Evolutionary conservation across 2,329 filamentous ascomycete species (phyloP), one percentile per base, ranked within the genome.

Genomic region (Beauveria sp.): DNA sequence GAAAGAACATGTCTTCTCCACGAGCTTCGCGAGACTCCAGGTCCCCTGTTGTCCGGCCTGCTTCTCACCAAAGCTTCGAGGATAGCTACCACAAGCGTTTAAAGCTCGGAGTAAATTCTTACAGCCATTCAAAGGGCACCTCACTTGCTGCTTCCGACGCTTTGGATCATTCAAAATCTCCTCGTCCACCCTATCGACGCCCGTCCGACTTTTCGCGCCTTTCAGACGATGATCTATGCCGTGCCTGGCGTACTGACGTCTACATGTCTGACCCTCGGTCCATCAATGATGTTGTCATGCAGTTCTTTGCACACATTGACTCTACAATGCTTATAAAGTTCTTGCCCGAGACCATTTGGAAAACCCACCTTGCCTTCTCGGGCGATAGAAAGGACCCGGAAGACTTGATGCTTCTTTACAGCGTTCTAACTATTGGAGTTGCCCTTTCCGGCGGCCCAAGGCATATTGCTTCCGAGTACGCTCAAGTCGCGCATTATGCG

Each of bases 401-500:
- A 69, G 77, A 79, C 66, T 69, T 73, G 71, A 80, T 76, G 75
- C 75, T 76, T 65, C 73, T 75, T 60, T 79, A 77, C 73, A 80
- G 73, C 65, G 73, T 75, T 56, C 70, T 77, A 53, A 74, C 75
- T 40, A 66, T 75, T 34, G 74, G 77, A 9, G 69, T 75, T 40
- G 68, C 70, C n/a, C 64, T 76, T 24, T 74, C 75, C n/a, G 73
- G 70, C 43, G 75, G 75, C 7, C 68, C 71, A 1, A 72, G 70
- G 59, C 65, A 70, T 24, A 73, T 74, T 44, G 75, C 75, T 7
- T 70, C 67, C 53, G 73, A 77, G 59, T 77, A 77, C 55, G 74
- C 76, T 3, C 75, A 77, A 43, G 81, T 87, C 55, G 84, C 85
- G 4, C 77, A 81, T 53, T 83, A 83, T 67, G 85, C 84, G 4